These are phyloP conservation scores for Talaromyces piceae DNA, from an alignment of 2,329 filamentous ascomycete species.

Conservation along the genomic window DNA sequence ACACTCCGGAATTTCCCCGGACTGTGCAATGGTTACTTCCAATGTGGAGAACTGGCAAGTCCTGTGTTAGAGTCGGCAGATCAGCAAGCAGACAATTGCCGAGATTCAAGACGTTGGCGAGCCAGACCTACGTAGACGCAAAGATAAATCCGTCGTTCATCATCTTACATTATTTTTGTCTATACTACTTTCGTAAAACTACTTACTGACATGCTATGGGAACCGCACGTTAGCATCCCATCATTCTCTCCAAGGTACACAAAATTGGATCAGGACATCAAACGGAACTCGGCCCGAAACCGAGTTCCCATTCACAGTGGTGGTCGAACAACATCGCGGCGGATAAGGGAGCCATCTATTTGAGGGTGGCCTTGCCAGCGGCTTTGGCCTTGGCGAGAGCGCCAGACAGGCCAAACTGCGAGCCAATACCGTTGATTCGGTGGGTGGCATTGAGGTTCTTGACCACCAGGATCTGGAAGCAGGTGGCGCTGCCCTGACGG, in stretches of 20 bases:
- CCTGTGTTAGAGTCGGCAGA: background rate
- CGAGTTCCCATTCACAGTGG: background rate
- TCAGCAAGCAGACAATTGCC: background rate
- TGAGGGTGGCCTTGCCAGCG: background rate
- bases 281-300: background rate
- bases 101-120: too few species aligned
- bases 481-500: slow-evolving; percentile 74
- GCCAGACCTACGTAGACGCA: too few species aligned
- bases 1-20: background rate
- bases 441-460: slow-evolving; percentile 87
- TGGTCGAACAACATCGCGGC: background rate
- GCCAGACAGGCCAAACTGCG: slow-evolving; percentile 61
- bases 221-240: too few species aligned
- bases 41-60: background rate
- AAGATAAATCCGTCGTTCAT: too few species aligned
- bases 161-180: too few species aligned
- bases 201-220: too few species aligned
- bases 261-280: too few species aligned
- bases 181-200: too few species aligned
- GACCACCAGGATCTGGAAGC: slow-evolving; percentile 77
- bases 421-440: slow-evolving; percentile 64
- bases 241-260: too few species aligned
- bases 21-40: background rate
- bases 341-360: background rate
- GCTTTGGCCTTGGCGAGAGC: slow-evolving; percentile 34